A percentile compares a stretch with the other conserved stretches of the same genome.
phyloP scores from a whole-genome alignment of 495 filamentous ascomycete genomes.

The Penicillium macrosclerotiorum region DNA sequence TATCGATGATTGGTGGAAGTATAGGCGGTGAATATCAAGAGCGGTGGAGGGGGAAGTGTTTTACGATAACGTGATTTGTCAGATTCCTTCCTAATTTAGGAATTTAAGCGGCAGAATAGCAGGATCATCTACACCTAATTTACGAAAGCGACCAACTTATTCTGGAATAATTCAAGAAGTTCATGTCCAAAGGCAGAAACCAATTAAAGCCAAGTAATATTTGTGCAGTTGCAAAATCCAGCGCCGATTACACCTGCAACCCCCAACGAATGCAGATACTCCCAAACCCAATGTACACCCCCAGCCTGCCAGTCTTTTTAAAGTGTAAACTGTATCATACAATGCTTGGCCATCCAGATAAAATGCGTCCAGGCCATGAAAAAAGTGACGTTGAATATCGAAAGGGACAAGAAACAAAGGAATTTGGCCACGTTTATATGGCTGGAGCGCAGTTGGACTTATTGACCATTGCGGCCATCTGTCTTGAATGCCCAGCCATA shows the following conservation, averaged over 20 bases:
- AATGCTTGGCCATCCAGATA: background rate
- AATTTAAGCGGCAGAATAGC: too few species aligned
- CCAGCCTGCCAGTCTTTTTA: background rate
- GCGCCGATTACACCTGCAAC: background rate
- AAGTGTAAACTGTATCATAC: constrained; percentile 7
- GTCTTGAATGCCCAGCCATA: constrained; percentile 20
- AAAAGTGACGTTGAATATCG: constrained; percentile 9
- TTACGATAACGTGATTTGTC: too few species aligned
- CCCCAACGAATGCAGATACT: constrained; percentile 1
- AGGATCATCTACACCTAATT: too few species aligned
- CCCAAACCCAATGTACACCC: constrained; percentile 7
- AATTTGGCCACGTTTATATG: too few species aligned
- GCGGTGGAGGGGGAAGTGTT: too few species aligned
- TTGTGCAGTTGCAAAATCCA: background rate
- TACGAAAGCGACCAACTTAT: too few species aligned
- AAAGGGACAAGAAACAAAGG: background rate
- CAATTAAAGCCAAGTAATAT: background rate
- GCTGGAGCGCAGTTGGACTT: too few species aligned
- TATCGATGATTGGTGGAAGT: constrained; percentile 18
- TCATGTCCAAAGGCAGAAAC: too few species aligned
- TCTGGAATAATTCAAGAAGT: too few species aligned
- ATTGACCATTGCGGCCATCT: constrained; percentile 1
- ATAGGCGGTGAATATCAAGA: constrained; percentile 20
- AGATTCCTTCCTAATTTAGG: too few species aligned
- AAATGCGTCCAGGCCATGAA: background rate